A percentile compares a stretch with the other conserved stretches of the same genome.
Evolutionary conservation across 2,329 filamentous ascomycete genomes (phyloP).

Genomic region (Fusarium mundagurra): DNA sequence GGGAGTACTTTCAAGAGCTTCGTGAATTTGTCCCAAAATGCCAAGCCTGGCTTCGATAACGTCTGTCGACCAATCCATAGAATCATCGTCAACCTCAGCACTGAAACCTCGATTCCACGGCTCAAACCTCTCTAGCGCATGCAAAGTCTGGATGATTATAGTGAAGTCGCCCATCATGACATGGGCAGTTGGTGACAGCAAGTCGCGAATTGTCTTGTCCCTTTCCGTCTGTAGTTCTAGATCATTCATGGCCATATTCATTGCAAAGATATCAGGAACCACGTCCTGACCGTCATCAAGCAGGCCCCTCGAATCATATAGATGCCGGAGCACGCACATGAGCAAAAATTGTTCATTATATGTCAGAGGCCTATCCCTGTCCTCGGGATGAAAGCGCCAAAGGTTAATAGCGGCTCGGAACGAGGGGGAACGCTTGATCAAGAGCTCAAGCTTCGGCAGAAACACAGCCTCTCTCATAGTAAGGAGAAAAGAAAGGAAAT

Average conservation of each 20-base stretch:
- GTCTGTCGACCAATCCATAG: not conserved
- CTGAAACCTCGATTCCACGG: not conserved
- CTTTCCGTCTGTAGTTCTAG: not conserved
- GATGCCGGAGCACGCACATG: accelerated
- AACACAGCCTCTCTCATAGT: not conserved
- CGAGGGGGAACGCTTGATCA: not conserved
- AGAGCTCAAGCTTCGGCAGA: accelerated
- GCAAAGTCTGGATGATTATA: not conserved
- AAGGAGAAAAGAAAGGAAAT: not conserved
- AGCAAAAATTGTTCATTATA: not conserved
- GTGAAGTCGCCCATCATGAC: not conserved
- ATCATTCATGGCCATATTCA: not conserved
- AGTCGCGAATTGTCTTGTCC: not conserved
- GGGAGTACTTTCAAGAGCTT: not conserved
- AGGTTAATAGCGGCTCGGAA: not conserved
- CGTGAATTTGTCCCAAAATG: not conserved
- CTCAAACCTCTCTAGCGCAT: not conserved
- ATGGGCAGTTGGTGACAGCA: not conserved
- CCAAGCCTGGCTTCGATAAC: not conserved
- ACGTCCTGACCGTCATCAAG: accelerated
- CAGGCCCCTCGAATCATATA: not conserved
- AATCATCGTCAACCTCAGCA: not conserved
- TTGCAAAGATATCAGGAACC: not conserved
- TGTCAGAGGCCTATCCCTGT: not conserved
- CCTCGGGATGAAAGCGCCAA: too few species aligned